Evolutionary conservation across 805 yeast species (phyloP), one percentile per base, ranked within the genome.

Genomic region (Candida saitoana): DNA sequence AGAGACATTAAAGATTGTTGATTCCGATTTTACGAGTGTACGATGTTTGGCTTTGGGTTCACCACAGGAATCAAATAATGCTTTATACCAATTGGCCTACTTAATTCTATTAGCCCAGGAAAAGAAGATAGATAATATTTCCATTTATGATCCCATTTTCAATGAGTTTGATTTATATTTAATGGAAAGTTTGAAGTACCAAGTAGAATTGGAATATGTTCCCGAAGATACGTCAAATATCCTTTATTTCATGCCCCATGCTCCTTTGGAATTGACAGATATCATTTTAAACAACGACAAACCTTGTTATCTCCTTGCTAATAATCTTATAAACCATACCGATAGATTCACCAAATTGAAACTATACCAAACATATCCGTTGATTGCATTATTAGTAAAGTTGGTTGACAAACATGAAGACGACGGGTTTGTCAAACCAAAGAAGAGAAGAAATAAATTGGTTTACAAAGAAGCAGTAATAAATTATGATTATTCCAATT

Each of bases 41-140:
- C 65, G 88, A 50, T 85, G 91, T 51, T 59, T 86, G 22, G 95
- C 91, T 0, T 62, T 86, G 16, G 95, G 95, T 0, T 70, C 80
- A 4, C 84, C 87, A 3, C 59, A 74, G 11, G 74, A 74, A 5
- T 82, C 77, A 41, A 57, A 53, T n/a, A 74, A 76, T 18, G 84
- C 91, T 1, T 61, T 78, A 32, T 84, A 73, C 56, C 95, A 86
- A 59, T 55, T 84, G 7, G 89, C 88, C 1, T 57, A 79, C 37
- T 55, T 84, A 18, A 42, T 64, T n/a, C 66, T 73, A 15, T 32
- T 84, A 2, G 56, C 58, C 0, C 60, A 60, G 2, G 45, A 49
- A 5, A 44, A 58, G 8, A 35, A 49, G 0, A 43, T 45, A 0
- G 22, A 44, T 0, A 19, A 50, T 5, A 66, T 83, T 0, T 69